phyloP scores from a whole-genome alignment of 2,329 filamentous ascomycete genomes.

The Cladosporium oxysporum region DNA sequence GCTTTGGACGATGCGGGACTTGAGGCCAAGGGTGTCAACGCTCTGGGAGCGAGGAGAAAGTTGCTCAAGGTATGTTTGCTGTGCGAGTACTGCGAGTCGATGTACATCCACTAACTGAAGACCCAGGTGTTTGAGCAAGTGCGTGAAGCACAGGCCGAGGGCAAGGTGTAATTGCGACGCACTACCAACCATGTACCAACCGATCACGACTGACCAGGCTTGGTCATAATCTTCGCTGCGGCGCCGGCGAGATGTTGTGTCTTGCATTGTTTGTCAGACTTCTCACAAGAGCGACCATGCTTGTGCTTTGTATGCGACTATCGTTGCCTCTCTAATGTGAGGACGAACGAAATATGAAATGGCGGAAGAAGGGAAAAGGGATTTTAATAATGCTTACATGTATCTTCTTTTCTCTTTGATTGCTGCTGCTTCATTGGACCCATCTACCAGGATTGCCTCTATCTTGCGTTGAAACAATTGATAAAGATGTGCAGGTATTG shows the following conservation, averaged over 20 bases:
- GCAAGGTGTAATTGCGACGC: constrained; percentile 35
- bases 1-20: constrained; percentile 91
- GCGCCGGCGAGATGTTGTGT: constrained; percentile 1
- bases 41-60: constrained; percentile 90
- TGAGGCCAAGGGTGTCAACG: constrained; percentile 91
- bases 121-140: constrained; percentile 88
- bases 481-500: not conserved
- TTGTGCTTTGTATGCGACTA: not conserved
- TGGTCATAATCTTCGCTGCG: not conserved
- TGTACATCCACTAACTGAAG: constrained; percentile 34
- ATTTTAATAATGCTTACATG: constrained; percentile 15
- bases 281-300: not conserved
- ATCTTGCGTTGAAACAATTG: not conserved
- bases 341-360: not conserved
- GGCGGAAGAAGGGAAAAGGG: constrained; percentile 10
- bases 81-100: no score
- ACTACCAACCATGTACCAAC: not conserved
- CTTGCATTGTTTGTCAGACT: not conserved
- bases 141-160: constrained; percentile 59
- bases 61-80: constrained; percentile 78
- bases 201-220: not conserved
- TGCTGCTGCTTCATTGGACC: not conserved
- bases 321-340: not conserved
- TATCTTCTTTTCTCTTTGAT: constrained; percentile 9
- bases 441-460: not conserved